A percentile compares a stretch with the other conserved stretches of the same genome.
Evolutionary conservation across 2,329 filamentous ascomycete species (phyloP).

Genomic region (Dactylonectria macrodidyma): DNA sequence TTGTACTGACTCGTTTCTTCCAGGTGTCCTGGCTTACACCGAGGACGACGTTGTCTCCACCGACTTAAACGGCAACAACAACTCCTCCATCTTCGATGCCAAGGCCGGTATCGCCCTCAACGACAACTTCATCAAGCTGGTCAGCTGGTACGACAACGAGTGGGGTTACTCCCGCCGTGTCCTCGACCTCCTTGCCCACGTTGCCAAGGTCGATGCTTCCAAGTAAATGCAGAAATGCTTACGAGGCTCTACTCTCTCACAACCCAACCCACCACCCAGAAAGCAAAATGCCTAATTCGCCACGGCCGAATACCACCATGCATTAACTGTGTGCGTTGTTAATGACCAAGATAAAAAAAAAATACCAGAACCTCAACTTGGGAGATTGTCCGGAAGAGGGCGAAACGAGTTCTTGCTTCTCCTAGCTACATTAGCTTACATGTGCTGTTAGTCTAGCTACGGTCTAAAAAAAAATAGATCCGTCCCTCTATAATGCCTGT

Average conservation of each 20-base stretch:
- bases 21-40: constrained; percentile 92
- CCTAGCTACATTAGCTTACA: constrained; percentile 35
- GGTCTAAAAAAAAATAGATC: constrained; percentile 45
- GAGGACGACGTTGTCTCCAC: constrained; percentile 97
- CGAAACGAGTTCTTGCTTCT: constrained; percentile 40
- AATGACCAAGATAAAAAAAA: constrained; percentile 45
- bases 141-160: constrained; percentile 99
- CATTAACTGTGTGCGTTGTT: constrained; percentile 40
- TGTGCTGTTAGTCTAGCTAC: constrained; percentile 44
- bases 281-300: constrained; percentile 47
- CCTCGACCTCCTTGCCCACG: constrained; percentile 84
- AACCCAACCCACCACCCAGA: constrained; percentile 26
- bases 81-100: constrained; percentile 99
- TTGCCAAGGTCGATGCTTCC: constrained; percentile 81
- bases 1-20: constrained; percentile 30
- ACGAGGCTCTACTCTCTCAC: constrained; percentile 28
- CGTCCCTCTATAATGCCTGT: constrained; percentile 38
- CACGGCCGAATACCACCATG: constrained; percentile 30
- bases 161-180: constrained; percentile 99
- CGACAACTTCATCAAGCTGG: constrained; percentile 98
- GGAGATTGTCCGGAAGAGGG: constrained; percentile 44
- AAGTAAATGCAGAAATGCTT: constrained; percentile 58
- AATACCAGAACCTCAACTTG: constrained; percentile 42
- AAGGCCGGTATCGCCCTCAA: constrained; percentile 99
- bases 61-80: constrained; percentile 92